Evolutionary conservation across 1,139 yeast species (phyloP).

Genomic region (Suhomyces panamericanus): DNA sequence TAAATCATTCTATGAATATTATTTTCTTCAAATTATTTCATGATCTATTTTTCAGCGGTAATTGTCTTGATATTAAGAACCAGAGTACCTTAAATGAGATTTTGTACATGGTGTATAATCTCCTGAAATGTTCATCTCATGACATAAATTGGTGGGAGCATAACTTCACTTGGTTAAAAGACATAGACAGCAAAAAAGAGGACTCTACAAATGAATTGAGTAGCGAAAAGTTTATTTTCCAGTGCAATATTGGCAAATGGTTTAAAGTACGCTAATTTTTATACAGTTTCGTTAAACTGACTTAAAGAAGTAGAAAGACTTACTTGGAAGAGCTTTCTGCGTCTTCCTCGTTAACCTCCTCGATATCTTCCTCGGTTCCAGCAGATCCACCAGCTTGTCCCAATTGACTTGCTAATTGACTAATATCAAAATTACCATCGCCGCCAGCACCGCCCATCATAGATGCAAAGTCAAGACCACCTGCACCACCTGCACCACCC

Average conservation of each 20-base stretch:
- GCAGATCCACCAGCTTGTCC: constrained; percentile 40
- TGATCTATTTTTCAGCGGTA: background rate
- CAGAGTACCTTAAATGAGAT: background rate
- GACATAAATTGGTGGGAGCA: background rate
- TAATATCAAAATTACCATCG: constrained; percentile 28
- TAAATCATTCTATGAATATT: background rate
- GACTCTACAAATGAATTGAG: background rate
- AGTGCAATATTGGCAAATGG: background rate
- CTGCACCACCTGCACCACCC: constrained; percentile 24
- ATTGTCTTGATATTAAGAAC: too few relatives aligned
- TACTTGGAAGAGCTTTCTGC: constrained; percentile 24
- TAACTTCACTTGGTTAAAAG: too few relatives aligned
- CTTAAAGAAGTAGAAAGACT: background rate
- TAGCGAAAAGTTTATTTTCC: background rate
- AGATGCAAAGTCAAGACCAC: constrained; percentile 24
- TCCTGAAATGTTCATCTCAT: background rate
- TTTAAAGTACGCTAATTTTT: too few relatives aligned
- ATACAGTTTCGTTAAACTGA: too few relatives aligned
- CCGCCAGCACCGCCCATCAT: constrained; percentile 27
- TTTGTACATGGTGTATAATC: background rate
- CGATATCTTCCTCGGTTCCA: constrained; percentile 32
- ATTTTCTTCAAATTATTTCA: background rate
- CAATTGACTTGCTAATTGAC: constrained; percentile 45
- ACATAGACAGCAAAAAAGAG: too few relatives aligned
- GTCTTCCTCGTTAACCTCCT: constrained; percentile 24